phyloP scores from a whole-genome alignment of 192 early-diverging fungal species.

The Podila horticola region DNA sequence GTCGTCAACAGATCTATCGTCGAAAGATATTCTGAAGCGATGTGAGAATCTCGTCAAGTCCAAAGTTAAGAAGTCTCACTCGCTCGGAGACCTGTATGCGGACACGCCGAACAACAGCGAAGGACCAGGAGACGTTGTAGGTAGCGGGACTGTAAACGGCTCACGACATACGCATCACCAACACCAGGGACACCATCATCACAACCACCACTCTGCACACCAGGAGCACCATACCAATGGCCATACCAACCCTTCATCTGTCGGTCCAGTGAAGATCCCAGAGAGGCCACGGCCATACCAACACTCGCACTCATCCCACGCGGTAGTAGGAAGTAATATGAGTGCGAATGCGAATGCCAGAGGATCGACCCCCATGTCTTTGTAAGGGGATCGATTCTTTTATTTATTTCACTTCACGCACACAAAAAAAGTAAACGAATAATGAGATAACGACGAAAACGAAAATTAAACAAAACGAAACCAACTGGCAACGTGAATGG shows the following conservation, averaged over 20 bases:
- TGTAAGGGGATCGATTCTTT: background rate
- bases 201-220: slow-evolving; percentile 3
- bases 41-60: slow-evolving; percentile 60
- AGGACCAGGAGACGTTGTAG: background rate
- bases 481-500: no score
- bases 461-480: background rate
- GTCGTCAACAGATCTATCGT: slow-evolving; percentile 58
- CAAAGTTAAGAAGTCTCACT: slow-evolving; percentile 57
- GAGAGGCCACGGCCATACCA: slow-evolving; percentile 47
- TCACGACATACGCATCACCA: background rate
- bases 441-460: slow-evolving; percentile 1
- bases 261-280: slow-evolving; percentile 28
- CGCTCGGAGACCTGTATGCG: slow-evolving; percentile 39
- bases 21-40: slow-evolving; percentile 63
- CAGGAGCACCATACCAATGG: slow-evolving; percentile 10
- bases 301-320: slow-evolving; percentile 47
- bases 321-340: slow-evolving; percentile 2
- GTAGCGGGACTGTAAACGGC: slow-evolving; percentile 8
- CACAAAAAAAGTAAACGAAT: background rate
- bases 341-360: slow-evolving; percentile 6
- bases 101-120: slow-evolving; percentile 13
- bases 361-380: slow-evolving; percentile 48
- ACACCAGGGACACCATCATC: slow-evolving; percentile 5
- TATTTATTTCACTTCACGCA: background rate
- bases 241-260: background rate